These are phyloP conservation scores for Pseudocercospora macadamiae DNA, from an alignment of 2,329 filamentous ascomycete species.

Conservation along the genomic window DNA sequence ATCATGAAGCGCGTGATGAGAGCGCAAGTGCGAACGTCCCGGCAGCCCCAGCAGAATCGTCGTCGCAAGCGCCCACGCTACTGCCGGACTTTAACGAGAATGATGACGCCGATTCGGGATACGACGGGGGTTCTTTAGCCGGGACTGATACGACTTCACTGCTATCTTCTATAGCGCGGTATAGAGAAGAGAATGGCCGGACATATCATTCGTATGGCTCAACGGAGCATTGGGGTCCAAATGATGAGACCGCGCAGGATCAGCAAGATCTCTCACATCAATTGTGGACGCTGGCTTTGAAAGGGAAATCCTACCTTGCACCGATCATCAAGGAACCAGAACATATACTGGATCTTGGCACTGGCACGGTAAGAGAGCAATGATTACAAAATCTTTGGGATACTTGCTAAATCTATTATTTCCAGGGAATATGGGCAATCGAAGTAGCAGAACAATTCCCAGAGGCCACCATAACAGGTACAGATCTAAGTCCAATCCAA, in stretches of 20 bases:
- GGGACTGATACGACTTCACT: conserved; percentile 23
- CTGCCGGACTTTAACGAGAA: conserved; percentile 12
- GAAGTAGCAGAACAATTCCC: conserved; percentile 37
- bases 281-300: conserved; percentile 20
- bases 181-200: conserved; percentile 20
- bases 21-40: conserved; percentile 5
- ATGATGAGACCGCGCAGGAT: conserved; percentile 22
- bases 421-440: conserved; percentile 27
- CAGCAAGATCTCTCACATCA: conserved; percentile 24
- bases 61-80: conserved; percentile 12
- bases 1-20: not conserved
- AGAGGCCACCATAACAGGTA: conserved; percentile 46
- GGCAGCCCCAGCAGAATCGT: conserved; percentile 2
- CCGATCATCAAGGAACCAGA: conserved; percentile 5
- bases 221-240: conserved; percentile 24
- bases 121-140: conserved; percentile 12
- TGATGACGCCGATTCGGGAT: conserved; percentile 17
- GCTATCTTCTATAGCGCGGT: conserved; percentile 20
- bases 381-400: too few species aligned
- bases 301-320: conserved; percentile 14
- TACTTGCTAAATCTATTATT: too few species aligned
- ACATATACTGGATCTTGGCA: conserved; percentile 20
- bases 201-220: conserved; percentile 22
- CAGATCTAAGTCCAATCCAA: conserved; percentile 43
- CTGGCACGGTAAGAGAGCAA: too few species aligned